Percentiles rank a stretch among this genome's conserved stretches.
These are phyloP conservation scores for Allomyces javanicus DNA, from an alignment of 192 early-diverging fungal species.

Conservation along the genomic window DNA sequence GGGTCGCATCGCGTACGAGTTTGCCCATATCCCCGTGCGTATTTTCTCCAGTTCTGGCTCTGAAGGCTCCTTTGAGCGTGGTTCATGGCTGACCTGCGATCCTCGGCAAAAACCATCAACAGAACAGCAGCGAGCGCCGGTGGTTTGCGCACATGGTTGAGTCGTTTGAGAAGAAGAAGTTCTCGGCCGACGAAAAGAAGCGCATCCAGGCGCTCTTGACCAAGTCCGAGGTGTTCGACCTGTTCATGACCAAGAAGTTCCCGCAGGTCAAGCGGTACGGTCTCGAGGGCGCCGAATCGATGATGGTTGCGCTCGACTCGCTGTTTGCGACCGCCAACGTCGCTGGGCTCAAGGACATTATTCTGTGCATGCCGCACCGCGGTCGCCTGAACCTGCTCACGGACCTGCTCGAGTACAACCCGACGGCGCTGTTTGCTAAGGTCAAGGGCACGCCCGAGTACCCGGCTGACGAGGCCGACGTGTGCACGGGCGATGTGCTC, in stretches of 20 bases:
- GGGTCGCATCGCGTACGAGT: constrained; percentile 82
- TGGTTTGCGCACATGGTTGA: constrained; percentile 82
- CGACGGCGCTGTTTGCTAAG: constrained; percentile 75
- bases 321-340: constrained; percentile 43
- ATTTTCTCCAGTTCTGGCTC: neutral
- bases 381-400: constrained; percentile 84
- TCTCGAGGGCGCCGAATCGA: constrained; percentile 86
- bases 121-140: constrained; percentile 60
- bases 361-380: constrained; percentile 91
- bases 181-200: constrained; percentile 41
- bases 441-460: constrained; percentile 85
- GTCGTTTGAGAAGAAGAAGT: constrained; percentile 35
- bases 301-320: constrained; percentile 77
- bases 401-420: constrained; percentile 64
- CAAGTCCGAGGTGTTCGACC: constrained; percentile 62
- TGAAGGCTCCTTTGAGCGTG: neutral
- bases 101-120: neutral
- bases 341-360: constrained; percentile 61
- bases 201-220: constrained; percentile 55
- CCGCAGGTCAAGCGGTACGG: constrained; percentile 92
- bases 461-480: constrained; percentile 39
- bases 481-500: constrained; percentile 69
- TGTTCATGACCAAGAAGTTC: constrained; percentile 95
- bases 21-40: constrained; percentile 69
- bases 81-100: too few species aligned